Percentiles rank a stretch among this genome's conserved stretches.
Evolutionary conservation across 768 basidiomycete genomes (phyloP).

Genomic region (Sarcodon sp.): DNA sequence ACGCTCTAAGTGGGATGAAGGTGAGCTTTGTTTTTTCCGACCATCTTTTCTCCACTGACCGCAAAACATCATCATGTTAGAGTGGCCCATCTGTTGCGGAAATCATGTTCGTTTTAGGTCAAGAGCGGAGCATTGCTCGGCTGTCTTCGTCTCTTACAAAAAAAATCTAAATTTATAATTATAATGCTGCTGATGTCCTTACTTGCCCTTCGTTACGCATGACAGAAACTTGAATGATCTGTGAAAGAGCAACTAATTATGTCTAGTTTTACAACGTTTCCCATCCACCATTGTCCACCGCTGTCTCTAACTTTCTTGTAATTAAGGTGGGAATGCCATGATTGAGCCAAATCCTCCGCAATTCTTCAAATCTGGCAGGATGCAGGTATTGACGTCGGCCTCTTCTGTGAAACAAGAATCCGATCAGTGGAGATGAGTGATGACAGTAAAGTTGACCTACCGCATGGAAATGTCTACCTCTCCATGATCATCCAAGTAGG

Average conservation of each 20-base stretch:
- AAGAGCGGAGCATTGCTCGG: constrained; percentile 13
- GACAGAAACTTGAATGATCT: too few species aligned
- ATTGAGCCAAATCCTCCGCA: constrained; percentile 81
- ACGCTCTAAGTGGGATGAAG: constrained; percentile 76
- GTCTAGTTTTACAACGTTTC: constrained; percentile 46
- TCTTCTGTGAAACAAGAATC: constrained; percentile 33
- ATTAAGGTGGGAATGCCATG: constrained; percentile 86
- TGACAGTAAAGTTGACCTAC: constrained; percentile 25
- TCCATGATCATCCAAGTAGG: constrained; percentile 90
- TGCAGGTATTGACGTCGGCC: constrained; percentile 86
- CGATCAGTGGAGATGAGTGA: not conserved
- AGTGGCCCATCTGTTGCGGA: constrained; percentile 19
- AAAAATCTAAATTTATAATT: too few species aligned
- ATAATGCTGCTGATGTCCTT: too few species aligned
- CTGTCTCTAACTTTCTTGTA: constrained; percentile 79
- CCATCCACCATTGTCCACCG: constrained; percentile 90
- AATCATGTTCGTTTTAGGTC: constrained; percentile 16
- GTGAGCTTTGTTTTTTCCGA: constrained; percentile 20
- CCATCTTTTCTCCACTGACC: not conserved
- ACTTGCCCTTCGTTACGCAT: too few species aligned
- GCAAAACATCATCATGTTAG: constrained; percentile 6
- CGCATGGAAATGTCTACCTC: constrained; percentile 89
- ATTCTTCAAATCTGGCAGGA: constrained; percentile 77
- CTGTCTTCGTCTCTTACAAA: constrained; percentile 1
- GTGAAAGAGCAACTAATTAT: too few species aligned